A percentile compares a stretch with the other conserved stretches of the same genome.
These are phyloP conservation scores for Gremmenia infestans DNA, from an alignment of 2,329 filamentous ascomycete species.

Conservation along the genomic window DNA sequence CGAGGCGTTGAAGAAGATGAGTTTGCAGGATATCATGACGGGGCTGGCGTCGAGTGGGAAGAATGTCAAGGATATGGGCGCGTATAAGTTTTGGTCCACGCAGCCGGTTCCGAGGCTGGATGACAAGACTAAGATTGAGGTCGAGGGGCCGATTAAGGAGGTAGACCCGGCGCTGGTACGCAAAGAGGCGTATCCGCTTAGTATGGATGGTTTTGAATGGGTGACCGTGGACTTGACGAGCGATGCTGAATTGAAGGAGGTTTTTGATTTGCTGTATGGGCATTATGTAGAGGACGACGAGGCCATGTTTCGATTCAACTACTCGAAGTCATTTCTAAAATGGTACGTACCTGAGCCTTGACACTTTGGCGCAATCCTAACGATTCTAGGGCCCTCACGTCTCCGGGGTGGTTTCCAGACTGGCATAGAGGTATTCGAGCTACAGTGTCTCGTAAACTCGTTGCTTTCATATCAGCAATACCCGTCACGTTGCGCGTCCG, in stretches of 20 bases:
- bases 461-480: constrained; percentile 93
- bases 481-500: constrained; percentile 80
- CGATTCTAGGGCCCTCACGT: constrained; percentile 73
- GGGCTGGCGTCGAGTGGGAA: constrained; percentile 73
- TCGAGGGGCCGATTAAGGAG: constrained; percentile 79
- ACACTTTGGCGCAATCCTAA: constrained; percentile 15
- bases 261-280: constrained; percentile 84
- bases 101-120: constrained; percentile 89
- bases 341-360: constrained; percentile 54
- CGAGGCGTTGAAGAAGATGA: constrained; percentile 56
- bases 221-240: constrained; percentile 80
- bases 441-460: constrained; percentile 75
- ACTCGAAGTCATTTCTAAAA: constrained; percentile 80
- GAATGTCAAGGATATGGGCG: constrained; percentile 93
- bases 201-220: constrained; percentile 84
- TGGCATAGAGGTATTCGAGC: constrained; percentile 96
- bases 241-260: constrained; percentile 75
- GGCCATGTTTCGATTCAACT: constrained; percentile 96
- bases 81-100: constrained; percentile 98
- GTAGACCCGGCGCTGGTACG: constrained; percentile 75
- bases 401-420: constrained; percentile 86
- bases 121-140: constrained; percentile 48
- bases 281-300: constrained; percentile 98
- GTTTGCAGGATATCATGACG: constrained; percentile 67
- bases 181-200: constrained; percentile 67